Conservation (phyloP, 2,329 filamentous ascomycete genomes). For the Aspergillus sp. region DNA sequence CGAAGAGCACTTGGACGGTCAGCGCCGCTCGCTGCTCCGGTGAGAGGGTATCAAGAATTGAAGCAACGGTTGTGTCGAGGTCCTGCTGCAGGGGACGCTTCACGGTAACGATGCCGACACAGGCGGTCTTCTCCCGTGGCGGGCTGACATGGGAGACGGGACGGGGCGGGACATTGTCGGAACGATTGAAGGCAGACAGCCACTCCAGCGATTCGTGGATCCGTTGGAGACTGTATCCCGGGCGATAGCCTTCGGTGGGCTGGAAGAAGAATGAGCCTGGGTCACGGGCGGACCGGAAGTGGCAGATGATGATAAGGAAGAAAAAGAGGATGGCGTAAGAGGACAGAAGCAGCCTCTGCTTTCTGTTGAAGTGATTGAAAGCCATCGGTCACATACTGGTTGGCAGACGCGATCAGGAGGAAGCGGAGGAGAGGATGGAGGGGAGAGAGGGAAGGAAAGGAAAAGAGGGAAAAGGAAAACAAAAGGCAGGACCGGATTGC, state of each 20-base stretch:
- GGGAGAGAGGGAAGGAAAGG: not conserved
- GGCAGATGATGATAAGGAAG: slow-evolving; percentile 22
- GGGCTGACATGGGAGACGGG: slow-evolving; percentile 1
- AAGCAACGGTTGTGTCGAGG: slow-evolving; percentile 45
- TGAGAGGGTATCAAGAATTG: slow-evolving; percentile 46
- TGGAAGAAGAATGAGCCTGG: slow-evolving; percentile 28
- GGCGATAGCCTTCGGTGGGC: slow-evolving; percentile 25
- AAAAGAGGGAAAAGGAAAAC: not conserved
- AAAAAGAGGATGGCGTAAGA: slow-evolving; percentile 23
- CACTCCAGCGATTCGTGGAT: slow-evolving; percentile 23
- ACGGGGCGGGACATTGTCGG: not conserved
- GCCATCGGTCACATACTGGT: slow-evolving; percentile 9
- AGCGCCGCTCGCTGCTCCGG: slow-evolving; percentile 43
- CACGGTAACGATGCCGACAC: slow-evolving; percentile 49
- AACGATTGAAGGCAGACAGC: slow-evolving; percentile 21
- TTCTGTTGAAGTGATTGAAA: slow-evolving; percentile 17
- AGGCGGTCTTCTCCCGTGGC: slow-evolving; percentile 29
- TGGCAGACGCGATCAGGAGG: not conserved
- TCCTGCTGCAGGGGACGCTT: slow-evolving; percentile 44
- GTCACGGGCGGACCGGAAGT: slow-evolving; percentile 24
- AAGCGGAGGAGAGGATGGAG: not conserved
- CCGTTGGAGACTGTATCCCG: slow-evolving; percentile 22
- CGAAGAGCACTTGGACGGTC: slow-evolving; percentile 48
- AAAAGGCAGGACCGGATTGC: not conserved
- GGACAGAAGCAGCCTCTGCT: slow-evolving; percentile 23